Percentiles rank a stretch among this genome's conserved stretches.
phyloP scores from a whole-genome alignment of 805 yeast species.

The Sungouiella thailandica region DNA sequence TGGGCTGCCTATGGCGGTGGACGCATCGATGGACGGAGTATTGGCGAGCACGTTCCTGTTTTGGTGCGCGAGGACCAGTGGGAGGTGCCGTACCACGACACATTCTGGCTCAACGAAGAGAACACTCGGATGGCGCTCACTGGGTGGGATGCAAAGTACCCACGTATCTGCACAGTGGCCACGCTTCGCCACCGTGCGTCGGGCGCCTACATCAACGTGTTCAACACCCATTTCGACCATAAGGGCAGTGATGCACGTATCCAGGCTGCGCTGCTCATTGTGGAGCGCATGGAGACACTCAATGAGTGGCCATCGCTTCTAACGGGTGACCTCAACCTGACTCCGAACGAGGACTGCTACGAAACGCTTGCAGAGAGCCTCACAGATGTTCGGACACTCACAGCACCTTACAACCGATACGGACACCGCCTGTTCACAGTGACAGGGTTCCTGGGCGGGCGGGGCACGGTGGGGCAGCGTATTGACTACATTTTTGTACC shows the following conservation, averaged over 20 bases:
- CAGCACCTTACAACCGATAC: conserved; percentile 20
- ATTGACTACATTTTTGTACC: conserved; percentile 33
- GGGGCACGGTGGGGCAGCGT: conserved; percentile 23
- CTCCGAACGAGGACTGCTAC: conserved; percentile 19
- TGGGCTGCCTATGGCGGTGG: conserved; percentile 16
- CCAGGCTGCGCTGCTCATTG: conserved; percentile 9
- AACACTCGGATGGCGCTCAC: conserved; percentile 3
- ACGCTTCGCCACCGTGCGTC: conserved; percentile 11
- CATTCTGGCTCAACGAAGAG: conserved; percentile 16
- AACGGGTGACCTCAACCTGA: conserved; percentile 27
- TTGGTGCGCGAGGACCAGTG: conserved; percentile 12
- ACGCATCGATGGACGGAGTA: conserved; percentile 11
- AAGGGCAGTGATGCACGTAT: conserved; percentile 10
- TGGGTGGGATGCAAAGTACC: conserved; percentile 20
- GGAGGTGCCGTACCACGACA: conserved; percentile 12
- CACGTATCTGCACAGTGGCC: conserved; percentile 15
- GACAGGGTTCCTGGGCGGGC: conserved; percentile 30
- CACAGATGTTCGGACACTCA: conserved; percentile 17
- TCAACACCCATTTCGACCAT: conserved; percentile 19
- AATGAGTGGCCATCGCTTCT: conserved; percentile 30
- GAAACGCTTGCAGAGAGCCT: conserved; percentile 8
- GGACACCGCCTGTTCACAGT: conserved; percentile 28
- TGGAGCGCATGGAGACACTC: conserved; percentile 5
- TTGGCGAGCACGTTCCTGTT: conserved; percentile 18
- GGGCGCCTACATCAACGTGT: conserved; percentile 13